Percentiles rank a stretch among this genome's conserved stretches.
Conservation (phyloP, 1,284 basidiomycete genomes). For the Malassezia brasiliensis region DNA sequence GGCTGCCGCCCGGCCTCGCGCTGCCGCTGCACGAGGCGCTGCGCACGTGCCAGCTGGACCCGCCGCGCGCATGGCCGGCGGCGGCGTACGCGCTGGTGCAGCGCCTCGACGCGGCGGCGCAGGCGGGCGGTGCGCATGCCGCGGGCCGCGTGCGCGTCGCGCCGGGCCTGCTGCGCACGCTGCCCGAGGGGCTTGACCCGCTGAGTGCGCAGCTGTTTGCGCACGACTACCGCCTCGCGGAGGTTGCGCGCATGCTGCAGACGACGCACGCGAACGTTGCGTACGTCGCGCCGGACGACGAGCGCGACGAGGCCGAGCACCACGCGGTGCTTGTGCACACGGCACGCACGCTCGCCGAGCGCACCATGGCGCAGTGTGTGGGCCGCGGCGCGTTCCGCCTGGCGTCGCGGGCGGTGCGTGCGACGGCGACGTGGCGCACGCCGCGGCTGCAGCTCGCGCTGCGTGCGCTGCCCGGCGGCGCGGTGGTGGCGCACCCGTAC, state of each 20-base stretch:
- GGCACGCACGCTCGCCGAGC: constrained; percentile 23
- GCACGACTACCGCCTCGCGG: constrained; percentile 35
- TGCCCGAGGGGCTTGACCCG: constrained; percentile 30
- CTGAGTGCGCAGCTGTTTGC: constrained; percentile 37
- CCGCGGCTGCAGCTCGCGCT: constrained; percentile 30
- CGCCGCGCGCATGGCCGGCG: constrained; percentile 62
- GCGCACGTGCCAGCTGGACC: constrained; percentile 66
- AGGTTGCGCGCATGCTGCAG: constrained; percentile 38
- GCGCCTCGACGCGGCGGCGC: constrained; percentile 61
- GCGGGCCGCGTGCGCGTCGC: constrained; percentile 12
- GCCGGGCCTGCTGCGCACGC: constrained; percentile 8
- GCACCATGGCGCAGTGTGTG: constrained; percentile 33
- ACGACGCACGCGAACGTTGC: constrained; percentile 26
- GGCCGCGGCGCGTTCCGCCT: constrained; percentile 42
- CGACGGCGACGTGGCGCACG: constrained; percentile 33
- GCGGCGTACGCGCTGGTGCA: constrained; percentile 66
- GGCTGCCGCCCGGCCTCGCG: constrained; percentile 61
- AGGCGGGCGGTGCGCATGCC: constrained; percentile 11
- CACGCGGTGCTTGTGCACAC: constrained; percentile 13
- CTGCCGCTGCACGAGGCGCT: constrained; percentile 73
- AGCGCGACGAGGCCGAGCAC: constrained; percentile 24
- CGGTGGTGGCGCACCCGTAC: constrained; percentile 19
- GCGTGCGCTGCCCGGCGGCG: constrained; percentile 28
- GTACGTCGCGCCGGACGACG: constrained; percentile 26
- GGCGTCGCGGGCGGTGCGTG: constrained; percentile 26